Percentiles rank a stretch among this genome's conserved stretches.
These are phyloP conservation scores for Solanum hybrid DNA, from an alignment of 305 asterid species.

Conservation along the genomic window DNA sequence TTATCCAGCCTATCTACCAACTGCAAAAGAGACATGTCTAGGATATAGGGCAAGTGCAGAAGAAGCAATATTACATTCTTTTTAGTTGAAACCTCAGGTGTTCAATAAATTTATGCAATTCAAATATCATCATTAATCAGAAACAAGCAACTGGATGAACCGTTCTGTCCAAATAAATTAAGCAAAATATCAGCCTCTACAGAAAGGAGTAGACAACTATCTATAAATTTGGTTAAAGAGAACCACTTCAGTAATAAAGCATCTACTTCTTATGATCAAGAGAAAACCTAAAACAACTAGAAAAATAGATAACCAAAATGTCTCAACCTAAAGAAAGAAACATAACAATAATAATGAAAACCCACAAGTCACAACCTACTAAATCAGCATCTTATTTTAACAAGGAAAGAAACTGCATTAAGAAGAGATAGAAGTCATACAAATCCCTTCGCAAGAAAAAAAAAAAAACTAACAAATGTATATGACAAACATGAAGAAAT, in stretches of 20 bases:
- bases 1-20: constrained; percentile 87
- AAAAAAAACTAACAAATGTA: neutral
- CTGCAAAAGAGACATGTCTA: constrained; percentile 28
- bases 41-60: neutral
- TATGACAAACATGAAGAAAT: neutral
- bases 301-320: neutral
- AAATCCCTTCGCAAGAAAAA: neutral
- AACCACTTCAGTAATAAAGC: neutral
- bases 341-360: neutral
- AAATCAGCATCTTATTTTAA: neutral
- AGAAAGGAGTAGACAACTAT: neutral
- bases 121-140: neutral
- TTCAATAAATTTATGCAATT: neutral
- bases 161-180: neutral
- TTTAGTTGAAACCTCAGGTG: neutral
- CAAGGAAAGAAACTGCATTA: neutral
- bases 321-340: neutral
- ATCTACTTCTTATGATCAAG: neutral
- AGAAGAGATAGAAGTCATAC: neutral
- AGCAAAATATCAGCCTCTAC: neutral
- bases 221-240: neutral
- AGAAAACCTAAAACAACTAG: neutral
- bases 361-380: neutral
- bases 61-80: neutral
- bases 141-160: neutral